Percentiles rank a stretch among this genome's conserved stretches.
These are phyloP conservation scores for Chytriomyces hyalinus DNA, from an alignment of 192 early-diverging fungal genomes.

Conservation along the genomic window DNA sequence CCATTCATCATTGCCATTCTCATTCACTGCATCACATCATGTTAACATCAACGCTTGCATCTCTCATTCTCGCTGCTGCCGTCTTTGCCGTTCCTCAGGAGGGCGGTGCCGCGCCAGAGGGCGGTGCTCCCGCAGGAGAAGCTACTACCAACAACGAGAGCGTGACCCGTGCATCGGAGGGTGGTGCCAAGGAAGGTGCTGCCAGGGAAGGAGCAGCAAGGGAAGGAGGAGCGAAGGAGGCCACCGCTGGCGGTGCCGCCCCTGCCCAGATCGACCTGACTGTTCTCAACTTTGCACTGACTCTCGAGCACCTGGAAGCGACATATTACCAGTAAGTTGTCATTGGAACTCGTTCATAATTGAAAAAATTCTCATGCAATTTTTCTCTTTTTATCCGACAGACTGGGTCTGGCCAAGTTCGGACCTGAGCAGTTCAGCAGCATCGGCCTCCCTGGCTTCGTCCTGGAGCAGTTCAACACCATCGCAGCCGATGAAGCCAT, in stretches of 20 bases:
- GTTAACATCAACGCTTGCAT: background rate
- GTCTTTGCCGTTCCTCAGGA: no score
- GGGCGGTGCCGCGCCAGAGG: no score
- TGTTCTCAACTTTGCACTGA: constrained; percentile 55
- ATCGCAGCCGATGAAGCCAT: constrained; percentile 44
- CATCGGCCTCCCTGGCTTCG: constrained; percentile 39
- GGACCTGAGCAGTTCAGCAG: constrained; percentile 27
- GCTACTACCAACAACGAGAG: no score
- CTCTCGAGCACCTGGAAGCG: constrained; percentile 49
- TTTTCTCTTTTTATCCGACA: background rate
- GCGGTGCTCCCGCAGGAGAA: no score
- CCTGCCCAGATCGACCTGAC: constrained; percentile 35
- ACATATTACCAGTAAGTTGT: constrained; percentile 42
- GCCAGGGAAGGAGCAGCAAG: no score
- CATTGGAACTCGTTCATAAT: background rate
- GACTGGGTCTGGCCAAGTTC: constrained; percentile 43
- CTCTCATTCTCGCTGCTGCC: no score
- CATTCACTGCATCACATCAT: background rate
- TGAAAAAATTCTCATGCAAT: background rate
- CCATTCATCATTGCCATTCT: background rate
- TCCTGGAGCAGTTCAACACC: constrained; percentile 35
- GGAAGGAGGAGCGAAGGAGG: background rate
- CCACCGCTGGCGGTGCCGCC: background rate
- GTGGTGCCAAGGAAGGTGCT: no score
- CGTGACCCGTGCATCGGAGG: no score